A percentile compares a stretch with the other conserved stretches of the same genome.
These are phyloP conservation scores for Phlyctochytrium planicorne DNA, from an alignment of 192 early-diverging fungal genomes.

Conservation along the genomic window DNA sequence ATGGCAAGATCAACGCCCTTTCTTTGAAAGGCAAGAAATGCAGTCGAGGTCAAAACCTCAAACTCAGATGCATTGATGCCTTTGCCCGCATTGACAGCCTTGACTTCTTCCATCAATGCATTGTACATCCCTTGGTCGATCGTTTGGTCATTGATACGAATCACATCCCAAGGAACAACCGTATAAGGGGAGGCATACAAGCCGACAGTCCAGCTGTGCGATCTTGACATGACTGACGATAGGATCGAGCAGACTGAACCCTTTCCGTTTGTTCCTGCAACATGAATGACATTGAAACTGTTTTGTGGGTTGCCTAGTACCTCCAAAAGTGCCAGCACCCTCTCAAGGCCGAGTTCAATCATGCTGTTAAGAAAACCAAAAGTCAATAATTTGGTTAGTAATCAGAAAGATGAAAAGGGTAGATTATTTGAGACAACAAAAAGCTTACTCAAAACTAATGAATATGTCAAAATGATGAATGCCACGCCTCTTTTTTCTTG, in stretches of 20 bases:
- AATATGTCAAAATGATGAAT: too few relatives aligned
- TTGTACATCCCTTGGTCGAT: slow-evolving; percentile 26
- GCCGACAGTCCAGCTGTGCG: slow-evolving; percentile 49
- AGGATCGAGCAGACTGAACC: slow-evolving; percentile 73
- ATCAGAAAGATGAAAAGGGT: too few relatives aligned
- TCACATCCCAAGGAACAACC: slow-evolving; percentile 60
- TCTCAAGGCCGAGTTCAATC: slow-evolving; percentile 40
- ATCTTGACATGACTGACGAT: slow-evolving; percentile 11
- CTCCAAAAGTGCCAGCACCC: slow-evolving; percentile 53
- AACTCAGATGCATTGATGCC: slow-evolving; percentile 60
- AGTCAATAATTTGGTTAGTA: too few relatives aligned
- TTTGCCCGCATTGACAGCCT: slow-evolving; percentile 10
- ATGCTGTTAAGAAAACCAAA: too few relatives aligned
- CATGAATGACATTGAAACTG: slow-evolving; percentile 64
- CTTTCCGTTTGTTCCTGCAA: slow-evolving; percentile 90
- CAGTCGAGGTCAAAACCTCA: slow-evolving; percentile 64
- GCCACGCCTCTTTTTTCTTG: too few relatives aligned
- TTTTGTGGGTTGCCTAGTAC: slow-evolving; percentile 49
- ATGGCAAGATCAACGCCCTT: slow-evolving; percentile 68
- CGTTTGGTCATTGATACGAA: slow-evolving; percentile 56
- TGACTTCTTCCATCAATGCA: slow-evolving; percentile 17
- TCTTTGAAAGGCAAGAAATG: slow-evolving; percentile 41
- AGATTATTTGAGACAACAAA: too few relatives aligned
- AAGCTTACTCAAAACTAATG: too few relatives aligned
- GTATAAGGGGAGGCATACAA: slow-evolving; percentile 82